Evolutionary conservation across 2,329 filamentous ascomycete species (phyloP).

Genomic region (Talaromyces sp.): DNA sequence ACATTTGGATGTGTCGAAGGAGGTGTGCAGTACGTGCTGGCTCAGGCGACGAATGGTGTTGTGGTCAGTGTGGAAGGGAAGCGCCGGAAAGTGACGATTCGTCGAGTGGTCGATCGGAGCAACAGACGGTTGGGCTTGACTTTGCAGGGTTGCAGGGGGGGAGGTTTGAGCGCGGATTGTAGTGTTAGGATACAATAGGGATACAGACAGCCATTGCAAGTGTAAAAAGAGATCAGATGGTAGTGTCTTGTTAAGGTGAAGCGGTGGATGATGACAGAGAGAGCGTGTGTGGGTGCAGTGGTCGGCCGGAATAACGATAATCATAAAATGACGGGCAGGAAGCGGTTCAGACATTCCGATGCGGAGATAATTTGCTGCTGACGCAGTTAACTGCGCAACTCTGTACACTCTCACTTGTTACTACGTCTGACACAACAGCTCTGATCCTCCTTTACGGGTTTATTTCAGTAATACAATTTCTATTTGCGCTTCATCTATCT

Average conservation of each 20-base stretch:
- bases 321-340: neutral
- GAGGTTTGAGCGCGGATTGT: neutral
- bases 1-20: conserved; percentile 25
- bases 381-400: neutral
- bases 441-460: no score
- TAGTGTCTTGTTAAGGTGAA: neutral
- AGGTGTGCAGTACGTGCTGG: conserved; percentile 13
- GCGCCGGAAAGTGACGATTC: conserved; percentile 14
- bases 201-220: conserved; percentile 12
- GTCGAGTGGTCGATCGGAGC: conserved; percentile 16
- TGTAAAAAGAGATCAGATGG: neutral
- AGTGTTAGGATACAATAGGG: neutral
- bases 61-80: conserved; percentile 5
- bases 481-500: neutral
- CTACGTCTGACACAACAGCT: neutral
- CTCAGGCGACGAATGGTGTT: conserved; percentile 4
- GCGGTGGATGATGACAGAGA: neutral
- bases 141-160: conserved; percentile 2
- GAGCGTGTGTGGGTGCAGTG: conserved; percentile 8
- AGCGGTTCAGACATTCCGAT: conserved; percentile 1
- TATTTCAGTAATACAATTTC: no score
- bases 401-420: neutral
- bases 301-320: conserved; percentile 20
- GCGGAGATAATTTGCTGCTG: neutral
- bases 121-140: conserved; percentile 6